phyloP scores from a whole-genome alignment of 441 rosid genomes.

The Pelargonium hybrid region DNA sequence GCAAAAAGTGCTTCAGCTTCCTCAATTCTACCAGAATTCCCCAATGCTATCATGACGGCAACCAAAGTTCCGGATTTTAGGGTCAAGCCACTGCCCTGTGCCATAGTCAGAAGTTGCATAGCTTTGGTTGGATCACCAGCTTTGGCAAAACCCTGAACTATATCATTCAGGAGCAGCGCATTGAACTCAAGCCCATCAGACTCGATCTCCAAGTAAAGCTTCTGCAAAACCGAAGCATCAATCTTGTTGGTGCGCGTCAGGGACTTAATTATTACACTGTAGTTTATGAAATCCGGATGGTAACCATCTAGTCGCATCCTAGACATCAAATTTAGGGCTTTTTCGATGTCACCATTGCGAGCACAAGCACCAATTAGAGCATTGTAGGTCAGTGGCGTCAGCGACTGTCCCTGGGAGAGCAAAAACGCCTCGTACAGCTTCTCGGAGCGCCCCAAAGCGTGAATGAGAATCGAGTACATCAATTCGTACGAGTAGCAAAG shows the following conservation, averaged over 20 bases:
- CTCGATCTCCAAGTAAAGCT: conserved; percentile 58
- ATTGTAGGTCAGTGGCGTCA: conserved; percentile 84
- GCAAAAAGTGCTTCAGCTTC: conserved; percentile 96
- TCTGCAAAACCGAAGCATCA: conserved; percentile 58
- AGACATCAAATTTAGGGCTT: conserved; percentile 78
- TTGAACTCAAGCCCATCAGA: conserved; percentile 67
- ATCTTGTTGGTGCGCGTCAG: conserved; percentile 54
- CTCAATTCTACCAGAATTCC: conserved; percentile 46
- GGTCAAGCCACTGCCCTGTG: conserved; percentile 70
- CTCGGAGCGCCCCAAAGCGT: conserved; percentile 88
- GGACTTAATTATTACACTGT: conserved; percentile 72
- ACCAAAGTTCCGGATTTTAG: conserved; percentile 52
- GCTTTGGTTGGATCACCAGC: conserved; percentile 65
- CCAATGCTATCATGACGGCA: conserved; percentile 52
- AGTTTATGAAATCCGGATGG: conserved; percentile 75
- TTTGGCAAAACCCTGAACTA: conserved; percentile 76
- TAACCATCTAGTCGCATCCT: conserved; percentile 81
- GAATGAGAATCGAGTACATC: conserved; percentile 79
- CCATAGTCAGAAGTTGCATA: conserved; percentile 55
- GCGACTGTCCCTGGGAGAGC: conserved; percentile 61
- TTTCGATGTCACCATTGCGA: conserved; percentile 67
- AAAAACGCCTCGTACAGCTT: conserved; percentile 89
- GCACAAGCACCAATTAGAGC: conserved; percentile 88
- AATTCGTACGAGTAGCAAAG: conserved; percentile 94
- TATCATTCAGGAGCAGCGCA: conserved; percentile 63